phyloP scores from a whole-genome alignment of 495 filamentous ascomycete genomes.

The Amniculicola lignicola region DNA sequence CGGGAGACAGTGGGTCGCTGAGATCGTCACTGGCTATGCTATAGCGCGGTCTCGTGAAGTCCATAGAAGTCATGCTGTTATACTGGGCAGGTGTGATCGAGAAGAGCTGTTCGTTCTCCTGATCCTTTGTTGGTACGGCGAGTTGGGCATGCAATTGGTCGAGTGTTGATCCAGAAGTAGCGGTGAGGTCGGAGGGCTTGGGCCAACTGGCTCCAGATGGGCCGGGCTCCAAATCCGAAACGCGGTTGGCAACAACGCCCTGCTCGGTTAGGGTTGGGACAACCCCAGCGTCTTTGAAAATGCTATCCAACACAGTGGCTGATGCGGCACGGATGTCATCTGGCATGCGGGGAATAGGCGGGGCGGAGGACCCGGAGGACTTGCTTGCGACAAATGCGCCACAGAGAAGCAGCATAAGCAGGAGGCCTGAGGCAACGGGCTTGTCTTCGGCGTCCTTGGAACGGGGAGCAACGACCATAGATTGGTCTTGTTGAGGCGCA shows the following conservation, averaged over 20 bases:
- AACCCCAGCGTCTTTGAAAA: slow-evolving; percentile 66
- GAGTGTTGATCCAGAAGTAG: slow-evolving; percentile 52
- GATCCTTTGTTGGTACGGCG: slow-evolving; percentile 72
- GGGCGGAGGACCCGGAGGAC: slow-evolving; percentile 56
- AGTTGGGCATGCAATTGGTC: slow-evolving; percentile 72
- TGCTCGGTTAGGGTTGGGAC: slow-evolving; percentile 26
- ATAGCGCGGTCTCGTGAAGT: slow-evolving; percentile 57
- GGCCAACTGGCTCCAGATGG: slow-evolving; percentile 44
- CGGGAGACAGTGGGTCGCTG: slow-evolving; percentile 34
- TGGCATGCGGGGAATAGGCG: slow-evolving; percentile 75
- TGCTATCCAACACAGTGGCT: slow-evolving; percentile 80
- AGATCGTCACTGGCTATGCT: slow-evolving; percentile 49
- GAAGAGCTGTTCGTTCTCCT: slow-evolving; percentile 87
- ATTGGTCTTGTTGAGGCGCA: slow-evolving; percentile 43
- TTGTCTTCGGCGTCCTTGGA: slow-evolving; percentile 54
- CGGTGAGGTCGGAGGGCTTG: slow-evolving; percentile 49
- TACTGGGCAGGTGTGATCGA: slow-evolving; percentile 82
- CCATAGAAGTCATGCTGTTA: slow-evolving; percentile 73
- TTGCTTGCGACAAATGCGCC: slow-evolving; percentile 96
- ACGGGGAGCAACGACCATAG: slow-evolving; percentile 53
- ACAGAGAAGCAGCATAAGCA: slow-evolving; percentile 80
- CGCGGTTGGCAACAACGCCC: slow-evolving; percentile 37
- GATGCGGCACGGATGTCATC: slow-evolving; percentile 92
- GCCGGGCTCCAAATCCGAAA: slow-evolving; percentile 39
- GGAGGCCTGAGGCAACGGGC: slow-evolving; percentile 41